Conservation (phyloP, 1,284 basidiomycete genomes). For the Fomitopsis pinicola region DNA sequence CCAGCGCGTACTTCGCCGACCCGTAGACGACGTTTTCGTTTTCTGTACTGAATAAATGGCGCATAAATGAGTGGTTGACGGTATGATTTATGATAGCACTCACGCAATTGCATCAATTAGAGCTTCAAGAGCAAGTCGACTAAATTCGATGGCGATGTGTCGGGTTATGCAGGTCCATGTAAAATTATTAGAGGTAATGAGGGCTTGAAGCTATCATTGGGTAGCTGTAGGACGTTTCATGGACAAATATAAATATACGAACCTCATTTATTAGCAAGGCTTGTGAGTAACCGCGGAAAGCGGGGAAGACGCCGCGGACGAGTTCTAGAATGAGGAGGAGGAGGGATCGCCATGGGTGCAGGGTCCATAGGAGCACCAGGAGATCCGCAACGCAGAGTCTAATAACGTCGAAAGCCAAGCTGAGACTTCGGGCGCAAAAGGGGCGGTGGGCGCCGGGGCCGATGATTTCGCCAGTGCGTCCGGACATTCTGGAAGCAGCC, state of each 20-base stretch:
- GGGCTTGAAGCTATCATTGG: constrained; percentile 52
- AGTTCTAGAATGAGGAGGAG: constrained; percentile 66
- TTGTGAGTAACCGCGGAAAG: constrained; percentile 79
- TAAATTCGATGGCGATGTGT: constrained; percentile 55
- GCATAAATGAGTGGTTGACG: constrained; percentile 23
- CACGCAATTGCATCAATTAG: constrained; percentile 70
- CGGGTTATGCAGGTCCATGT: constrained; percentile 57
- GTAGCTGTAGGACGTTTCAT: not conserved
- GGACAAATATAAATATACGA: constrained; percentile 16
- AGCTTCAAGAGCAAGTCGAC: constrained; percentile 59
- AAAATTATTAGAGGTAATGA: constrained; percentile 61
- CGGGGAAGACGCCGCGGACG: constrained; percentile 68
- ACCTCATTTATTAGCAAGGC: constrained; percentile 80
- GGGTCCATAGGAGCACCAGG: constrained; percentile 51
- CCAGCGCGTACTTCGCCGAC: constrained; percentile 67
- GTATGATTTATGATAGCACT: constrained; percentile 51
- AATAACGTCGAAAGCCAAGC: constrained; percentile 51
- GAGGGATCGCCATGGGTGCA: constrained; percentile 62
- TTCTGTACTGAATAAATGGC: not conserved
- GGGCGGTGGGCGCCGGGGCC: constrained; percentile 65
- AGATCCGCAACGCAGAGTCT: constrained; percentile 53
- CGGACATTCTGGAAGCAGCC: constrained; percentile 53
- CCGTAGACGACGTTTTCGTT: constrained; percentile 70
- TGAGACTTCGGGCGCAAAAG: constrained; percentile 48
- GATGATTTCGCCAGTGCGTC: constrained; percentile 33